Conservation (phyloP, 2,329 filamentous ascomycete species). For the Delphinella strobiligena region DNA sequence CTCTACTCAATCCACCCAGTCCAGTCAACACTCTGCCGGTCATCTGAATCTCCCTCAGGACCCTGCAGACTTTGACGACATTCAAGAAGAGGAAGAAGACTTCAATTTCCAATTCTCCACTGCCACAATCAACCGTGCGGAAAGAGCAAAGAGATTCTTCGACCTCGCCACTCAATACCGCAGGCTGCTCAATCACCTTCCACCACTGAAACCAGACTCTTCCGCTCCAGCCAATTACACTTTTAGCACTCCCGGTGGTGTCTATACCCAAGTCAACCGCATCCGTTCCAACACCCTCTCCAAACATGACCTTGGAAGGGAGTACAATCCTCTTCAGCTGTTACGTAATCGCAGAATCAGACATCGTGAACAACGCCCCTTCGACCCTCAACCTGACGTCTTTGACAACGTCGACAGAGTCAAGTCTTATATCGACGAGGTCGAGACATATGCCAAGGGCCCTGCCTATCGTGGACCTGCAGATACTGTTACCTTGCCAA, state of each 20-base stretch:
- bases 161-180: constrained; percentile 80
- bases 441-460: constrained; percentile 37
- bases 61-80: constrained; percentile 10
- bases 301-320: constrained; percentile 45
- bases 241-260: constrained; percentile 27
- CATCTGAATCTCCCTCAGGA: constrained; percentile 10
- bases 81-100: constrained; percentile 11
- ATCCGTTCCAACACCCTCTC: constrained; percentile 24
- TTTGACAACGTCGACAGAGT: constrained; percentile 66
- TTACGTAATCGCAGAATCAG: constrained; percentile 82
- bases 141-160: constrained; percentile 74
- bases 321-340: constrained; percentile 85
- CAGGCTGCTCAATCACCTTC: constrained; percentile 64
- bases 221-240: constrained; percentile 29
- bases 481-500: constrained; percentile 18
- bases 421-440: constrained; percentile 62
- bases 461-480: constrained; percentile 26
- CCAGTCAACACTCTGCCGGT: neutral
- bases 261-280: constrained; percentile 27
- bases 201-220: constrained; percentile 50
- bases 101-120: constrained; percentile 60
- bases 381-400: constrained; percentile 63
- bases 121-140: constrained; percentile 68
- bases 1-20: neutral
- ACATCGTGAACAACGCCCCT: constrained; percentile 60